Evolutionary conservation across 352 stramenopile genomes (phyloP).

Genomic region (Phytopythium aichiense): DNA sequence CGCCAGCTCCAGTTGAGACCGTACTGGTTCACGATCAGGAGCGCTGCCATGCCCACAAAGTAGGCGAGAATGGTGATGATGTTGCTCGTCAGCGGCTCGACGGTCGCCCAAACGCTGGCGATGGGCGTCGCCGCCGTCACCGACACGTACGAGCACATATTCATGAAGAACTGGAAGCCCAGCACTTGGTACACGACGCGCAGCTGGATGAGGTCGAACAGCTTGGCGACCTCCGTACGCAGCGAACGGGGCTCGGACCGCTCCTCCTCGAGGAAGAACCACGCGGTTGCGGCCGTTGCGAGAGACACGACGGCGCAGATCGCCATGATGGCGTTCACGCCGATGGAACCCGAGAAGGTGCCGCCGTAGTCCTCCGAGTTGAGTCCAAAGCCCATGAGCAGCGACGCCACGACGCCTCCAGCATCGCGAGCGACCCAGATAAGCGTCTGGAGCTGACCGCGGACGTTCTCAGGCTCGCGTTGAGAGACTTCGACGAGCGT

Average conservation of each 20-base stretch:
- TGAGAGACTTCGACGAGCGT: conserved; percentile 48
- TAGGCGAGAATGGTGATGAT: conserved; percentile 23
- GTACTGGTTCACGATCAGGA: conserved; percentile 22
- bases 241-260: conserved; percentile 8
- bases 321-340: conserved; percentile 31
- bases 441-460: conserved; percentile 34
- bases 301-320: conserved; percentile 23
- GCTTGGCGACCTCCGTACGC: conserved; percentile 16
- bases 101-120: conserved; percentile 26
- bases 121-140: conserved; percentile 29
- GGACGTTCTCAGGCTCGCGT: conserved; percentile 34
- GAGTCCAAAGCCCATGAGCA: conserved; percentile 35
- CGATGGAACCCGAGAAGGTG: conserved; percentile 25
- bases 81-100: conserved; percentile 30
- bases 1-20: conserved; percentile 51
- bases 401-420: conserved; percentile 24
- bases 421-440: conserved; percentile 32
- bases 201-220: conserved; percentile 41
- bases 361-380: conserved; percentile 35
- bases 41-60: conserved; percentile 25
- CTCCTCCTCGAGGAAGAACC: conserved; percentile 32
- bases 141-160: conserved; percentile 36
- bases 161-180: conserved; percentile 43
- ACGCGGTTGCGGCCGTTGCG: conserved; percentile 20
- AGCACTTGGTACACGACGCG: conserved; percentile 45